These are phyloP conservation scores for Spizellomyces sp. DNA, from an alignment of 192 early-diverging fungal genomes.

Conservation along the genomic window DNA sequence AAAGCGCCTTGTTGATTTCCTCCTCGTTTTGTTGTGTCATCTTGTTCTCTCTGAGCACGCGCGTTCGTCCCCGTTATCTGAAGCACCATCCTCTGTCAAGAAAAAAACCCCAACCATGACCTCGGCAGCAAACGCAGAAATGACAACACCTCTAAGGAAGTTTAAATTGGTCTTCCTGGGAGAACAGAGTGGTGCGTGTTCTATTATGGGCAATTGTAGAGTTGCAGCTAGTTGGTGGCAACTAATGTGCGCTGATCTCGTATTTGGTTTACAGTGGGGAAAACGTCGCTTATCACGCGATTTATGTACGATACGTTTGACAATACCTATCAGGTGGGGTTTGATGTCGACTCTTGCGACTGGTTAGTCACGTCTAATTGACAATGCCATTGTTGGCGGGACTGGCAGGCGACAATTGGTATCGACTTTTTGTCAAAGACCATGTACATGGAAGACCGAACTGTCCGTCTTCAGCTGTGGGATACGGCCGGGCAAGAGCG, in stretches of 20 bases:
- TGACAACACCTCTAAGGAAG: slow-evolving; percentile 59
- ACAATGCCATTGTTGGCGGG: not conserved
- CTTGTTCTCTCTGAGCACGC: too few relatives aligned
- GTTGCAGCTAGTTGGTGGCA: not conserved
- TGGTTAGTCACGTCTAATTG: not conserved
- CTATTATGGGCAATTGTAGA: not conserved
- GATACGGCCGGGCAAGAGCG: slow-evolving; percentile 99
- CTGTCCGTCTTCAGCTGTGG: slow-evolving; percentile 98
- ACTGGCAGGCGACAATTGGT: slow-evolving; percentile 88
- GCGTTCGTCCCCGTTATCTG: too few relatives aligned
- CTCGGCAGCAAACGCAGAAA: slow-evolving; percentile 31
- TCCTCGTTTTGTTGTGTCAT: too few relatives aligned
- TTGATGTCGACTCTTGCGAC: not conserved
- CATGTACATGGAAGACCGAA: slow-evolving; percentile 98
- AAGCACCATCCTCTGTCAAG: too few relatives aligned
- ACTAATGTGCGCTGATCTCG: not conserved
- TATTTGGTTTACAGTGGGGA: slow-evolving; percentile 71
- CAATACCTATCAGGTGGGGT: slow-evolving; percentile 81
- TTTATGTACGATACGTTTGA: slow-evolving; percentile 99
- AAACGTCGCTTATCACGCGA: slow-evolving; percentile 97
- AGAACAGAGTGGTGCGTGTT: slow-evolving; percentile 87
- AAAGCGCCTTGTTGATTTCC: too few relatives aligned
- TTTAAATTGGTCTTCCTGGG: slow-evolving; percentile 99
- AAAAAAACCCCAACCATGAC: slow-evolving; percentile 13
- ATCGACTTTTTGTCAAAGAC: slow-evolving; percentile 99